A percentile compares a stretch with the other conserved stretches of the same genome.
Conservation (phyloP, 78 protist genomes). For the Bigelowiella natans region DNA sequence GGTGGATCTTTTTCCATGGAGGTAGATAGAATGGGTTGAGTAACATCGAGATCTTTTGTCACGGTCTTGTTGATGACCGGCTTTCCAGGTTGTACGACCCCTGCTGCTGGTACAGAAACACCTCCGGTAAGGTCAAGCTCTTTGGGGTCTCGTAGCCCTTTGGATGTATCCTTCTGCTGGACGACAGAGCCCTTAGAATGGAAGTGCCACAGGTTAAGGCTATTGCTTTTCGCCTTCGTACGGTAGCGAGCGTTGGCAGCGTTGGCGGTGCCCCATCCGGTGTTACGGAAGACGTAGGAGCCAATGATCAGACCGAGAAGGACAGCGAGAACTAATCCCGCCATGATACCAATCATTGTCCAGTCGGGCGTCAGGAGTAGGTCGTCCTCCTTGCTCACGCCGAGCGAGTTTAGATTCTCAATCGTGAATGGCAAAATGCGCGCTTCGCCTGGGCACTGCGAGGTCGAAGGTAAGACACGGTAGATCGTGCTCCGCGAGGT, state of each 20-base stretch:
- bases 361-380: not conserved
- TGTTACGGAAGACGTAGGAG: not conserved
- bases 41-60: too few relatives aligned
- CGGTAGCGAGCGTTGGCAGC: not conserved
- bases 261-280: not conserved
- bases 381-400: not conserved
- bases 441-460: not conserved
- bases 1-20: too few relatives aligned
- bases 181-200: not conserved
- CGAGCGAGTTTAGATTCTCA: not conserved
- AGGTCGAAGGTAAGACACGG: not conserved
- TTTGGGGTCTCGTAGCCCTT: not conserved
- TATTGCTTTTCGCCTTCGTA: not conserved
- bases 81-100: not conserved
- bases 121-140: not conserved
- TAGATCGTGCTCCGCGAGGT: not conserved
- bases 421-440: not conserved
- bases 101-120: not conserved
- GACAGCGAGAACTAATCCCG: not conserved
- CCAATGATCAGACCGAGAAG: not conserved
- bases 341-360: not conserved
- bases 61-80: too few relatives aligned
- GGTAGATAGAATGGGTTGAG: too few relatives aligned
- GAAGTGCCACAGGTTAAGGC: not conserved
- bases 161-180: not conserved